phyloP scores from a whole-genome alignment of 2,329 filamentous ascomycete genomes.

The Curvularia lunata region DNA sequence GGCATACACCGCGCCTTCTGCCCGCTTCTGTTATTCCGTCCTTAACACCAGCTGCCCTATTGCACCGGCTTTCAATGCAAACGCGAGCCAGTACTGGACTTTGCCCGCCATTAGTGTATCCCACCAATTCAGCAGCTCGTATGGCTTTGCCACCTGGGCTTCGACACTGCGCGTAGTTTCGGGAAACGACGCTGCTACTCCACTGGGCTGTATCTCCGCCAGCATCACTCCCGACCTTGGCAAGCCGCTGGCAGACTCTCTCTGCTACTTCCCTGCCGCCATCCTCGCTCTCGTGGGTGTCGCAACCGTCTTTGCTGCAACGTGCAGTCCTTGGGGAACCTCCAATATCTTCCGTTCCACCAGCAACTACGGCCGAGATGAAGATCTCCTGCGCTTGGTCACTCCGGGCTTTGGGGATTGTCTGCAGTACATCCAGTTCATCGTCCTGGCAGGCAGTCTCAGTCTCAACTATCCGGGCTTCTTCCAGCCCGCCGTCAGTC shows the following conservation, averaged over 20 bases:
- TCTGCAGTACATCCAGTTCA: slow-evolving; percentile 94
- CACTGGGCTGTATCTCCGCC: slow-evolving; percentile 81
- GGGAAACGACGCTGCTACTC: slow-evolving; percentile 67
- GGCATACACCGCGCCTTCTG: slow-evolving; percentile 62
- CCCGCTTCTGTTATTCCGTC: slow-evolving; percentile 69
- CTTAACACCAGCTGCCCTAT: slow-evolving; percentile 69
- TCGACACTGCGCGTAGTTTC: slow-evolving; percentile 76
- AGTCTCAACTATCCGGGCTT: slow-evolving; percentile 91
- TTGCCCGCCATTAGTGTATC: slow-evolving; percentile 76
- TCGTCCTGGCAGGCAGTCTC: slow-evolving; percentile 84
- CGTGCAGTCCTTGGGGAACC: slow-evolving; percentile 93
- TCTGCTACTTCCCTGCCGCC: slow-evolving; percentile 78
- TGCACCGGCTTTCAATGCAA: slow-evolving; percentile 70
- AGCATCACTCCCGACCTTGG: slow-evolving; percentile 85
- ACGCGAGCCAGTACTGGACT: slow-evolving; percentile 57
- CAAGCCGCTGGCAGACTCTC: slow-evolving; percentile 66
- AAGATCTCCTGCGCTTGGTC: slow-evolving; percentile 86
- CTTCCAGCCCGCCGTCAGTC: slow-evolving; percentile 89
- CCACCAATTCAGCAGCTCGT: slow-evolving; percentile 79
- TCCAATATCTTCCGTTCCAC: slow-evolving; percentile 92
- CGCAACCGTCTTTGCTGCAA: slow-evolving; percentile 82
- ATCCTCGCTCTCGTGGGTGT: slow-evolving; percentile 80
- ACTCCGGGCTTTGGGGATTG: slow-evolving; percentile 97
- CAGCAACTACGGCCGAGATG: slow-evolving; percentile 96
- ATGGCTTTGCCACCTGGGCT: slow-evolving; percentile 82